Base-by-base conservation (phyloP, 768 basidiomycete genomes). In the Chalciporus pseudorubinellus region DNA sequence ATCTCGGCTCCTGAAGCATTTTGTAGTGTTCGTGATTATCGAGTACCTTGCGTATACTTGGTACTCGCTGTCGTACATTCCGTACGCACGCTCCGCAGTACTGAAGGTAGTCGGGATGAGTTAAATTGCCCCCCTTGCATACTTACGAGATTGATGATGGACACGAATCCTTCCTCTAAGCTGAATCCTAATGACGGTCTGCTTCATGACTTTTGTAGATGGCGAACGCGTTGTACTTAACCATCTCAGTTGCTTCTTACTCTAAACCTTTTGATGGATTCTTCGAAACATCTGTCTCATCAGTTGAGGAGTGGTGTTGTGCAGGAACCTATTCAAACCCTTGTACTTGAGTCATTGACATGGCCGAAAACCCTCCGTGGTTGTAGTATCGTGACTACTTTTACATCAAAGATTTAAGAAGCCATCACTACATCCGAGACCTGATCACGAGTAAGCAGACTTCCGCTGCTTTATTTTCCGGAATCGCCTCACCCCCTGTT, bases 11-110 rank as follows among this genome's bases (percentile, higher is more conserved):
- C 21, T 53, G 9, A 44, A 13, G 43, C 46, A 2, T 46, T 3
- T 19, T 9, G 24, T 12, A 91, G 90, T 93, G 51, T 91, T 97
- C 67, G 94, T 97, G 52, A 78, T 95, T 70, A 74, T 97, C 68
- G 85, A 95, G 69, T 95, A 90, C 69, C 76, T 95, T 51, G 94
- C 93, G 6, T 95, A 88, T 70, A 83, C 87, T 19, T 97, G 93
- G 92, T 95, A 89, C 67, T 83, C 80, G 45, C 71, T 89, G 26
- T 87, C 85, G 7, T 97, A 95, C 72, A 92, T 98, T 59, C 94
- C 94, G 3, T 95, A 95, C 61, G 94, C 94, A 3, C 80, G 93
- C 48, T 66, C 82, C 2, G 85, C 85, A 12, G 81, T 90, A 39
- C 74, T 81, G 52, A 90, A 82, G 66, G 66, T 81, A 28, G 74